Base-by-base conservation (phyloP, 2,329 filamentous ascomycete genomes). In the Aspergillus clavatus region DNA sequence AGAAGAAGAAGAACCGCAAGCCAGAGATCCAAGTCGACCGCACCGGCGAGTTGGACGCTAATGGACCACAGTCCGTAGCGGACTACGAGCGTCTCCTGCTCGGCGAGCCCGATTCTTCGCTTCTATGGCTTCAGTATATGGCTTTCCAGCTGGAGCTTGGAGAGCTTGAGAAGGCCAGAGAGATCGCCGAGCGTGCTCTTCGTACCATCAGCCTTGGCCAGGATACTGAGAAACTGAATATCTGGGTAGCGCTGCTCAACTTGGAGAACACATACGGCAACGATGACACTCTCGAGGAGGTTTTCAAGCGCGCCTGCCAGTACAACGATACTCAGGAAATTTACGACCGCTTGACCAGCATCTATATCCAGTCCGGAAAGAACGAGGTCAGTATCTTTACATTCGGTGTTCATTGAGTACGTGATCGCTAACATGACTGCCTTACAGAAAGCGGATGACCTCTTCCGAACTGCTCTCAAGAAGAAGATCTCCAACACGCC, bases 91-190 rank as follows among this genome's bases (percentile, higher is more conserved):
- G 93, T 56, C 82, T 96, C 19, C 80, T 98, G 33, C 81, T 98
- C 18, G 88, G 89, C 45, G 87, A 95, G 64, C 89, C 93, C 2
- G 89, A 97, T 70, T 91, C 87, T n/a, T 94, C 91, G 0, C 77
- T 85, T 50, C 79, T 97, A 22, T 98, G 93, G 93, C 87, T 96
- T 43, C 81, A 88, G 54, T 98, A 98, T 72, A 97, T 98, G 89
- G 89, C 90, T n/a, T 95, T 95, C 78, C 89, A 97, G 70, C 84
- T 96, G 67, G 86, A 95, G 63, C 80, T 95, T 42, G 88, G 88
- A 62, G 93, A 98, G 69, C 77, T 94, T 16, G 82, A 84, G 50
- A 93, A 89, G 69, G 90, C 93, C 10, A 83, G 91, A 39, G 86
- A 91, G 54, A 85, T 96, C 47, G 90, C 89, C 2, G 87, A 96